Base-by-base conservation (phyloP, 257 asterid genomes). In the Solanum paucissectum region DNA sequence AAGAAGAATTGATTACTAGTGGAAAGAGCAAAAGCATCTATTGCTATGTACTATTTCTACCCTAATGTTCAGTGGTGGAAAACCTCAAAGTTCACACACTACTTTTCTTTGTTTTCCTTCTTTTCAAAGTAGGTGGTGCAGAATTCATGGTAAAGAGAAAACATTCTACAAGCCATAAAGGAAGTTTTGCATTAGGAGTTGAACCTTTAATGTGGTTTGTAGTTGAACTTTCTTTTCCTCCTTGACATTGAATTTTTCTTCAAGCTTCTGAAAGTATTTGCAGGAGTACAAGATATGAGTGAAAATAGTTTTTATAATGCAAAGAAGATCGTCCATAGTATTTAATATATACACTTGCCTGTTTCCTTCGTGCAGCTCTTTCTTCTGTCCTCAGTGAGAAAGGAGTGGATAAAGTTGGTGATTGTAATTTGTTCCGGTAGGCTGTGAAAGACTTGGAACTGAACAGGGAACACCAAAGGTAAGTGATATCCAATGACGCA, bases 301-400 rank as follows among this genome's bases (percentile, higher is more conserved):
- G 25, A 18, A 27, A 46, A 14, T 13, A 81, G 68, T 20, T 49
- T 18, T 82, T 9, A 49, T 49, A 82, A 82, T 82, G 71, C 11
- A 49, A 44, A 49, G 44, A 40, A 32, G 69, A 75, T 12, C 3
- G 37, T 32, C 69, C 85, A 82, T 38, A 46, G 37, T 36, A 62
- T 23, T 9, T 27, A 49, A 21, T 52, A n/a, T 34, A 49, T 77
- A 27, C 12, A 46, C 93, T 87, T 91, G 90, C 99, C 98, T 97
- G 98, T 90, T 94, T 95, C 88, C 99, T 94, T 92, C 90, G 94
- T 86, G 98, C 90, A 87, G 98, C 96, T 90, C 99, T 92, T 90
- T 95, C 98, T 92, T 95, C 98, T 38, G 97, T 96, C 85, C 96
- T 89, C 89, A 97, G 90, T 23, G 89, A 79, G 72, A 97, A 94